Evolutionary conservation across 2,329 filamentous ascomycete genomes (phyloP), one percentile per base, ranked within the genome.

Genomic region (Raffaelea ambrosiae): DNA sequence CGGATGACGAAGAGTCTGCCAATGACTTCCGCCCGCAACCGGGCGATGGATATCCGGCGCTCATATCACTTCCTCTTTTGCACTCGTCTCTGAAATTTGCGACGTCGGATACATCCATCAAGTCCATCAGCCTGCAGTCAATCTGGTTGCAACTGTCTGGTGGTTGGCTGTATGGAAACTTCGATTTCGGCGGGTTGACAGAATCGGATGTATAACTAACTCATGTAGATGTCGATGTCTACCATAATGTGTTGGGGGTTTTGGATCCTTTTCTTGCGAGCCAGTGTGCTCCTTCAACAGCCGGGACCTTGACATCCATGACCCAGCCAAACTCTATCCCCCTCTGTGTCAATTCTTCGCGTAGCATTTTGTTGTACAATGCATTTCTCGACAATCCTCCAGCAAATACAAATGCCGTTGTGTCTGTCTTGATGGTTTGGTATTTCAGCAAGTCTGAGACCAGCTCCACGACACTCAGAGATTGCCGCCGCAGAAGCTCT

Each of bases 261-360:
- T 9, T 9, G 9, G 31, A 33, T 33, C 31, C 31, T 33, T 33
- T 33, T 33, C 31, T 33, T 33, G 29, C 42, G 2, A 44, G 31
- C 42, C 42, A 50, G 9, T 19, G 35, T 3, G 48, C 48, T 9
- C 44, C 48, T 16, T 50, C 48, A 2, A 47, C n/a, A 5, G 48
- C 48, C 3, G 48, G 48, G n/a, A n/a, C n/a, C n/a, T n/a, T n/a
- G n/a, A n/a, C n/a, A n/a, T n/a, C n/a, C n/a, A n/a, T n/a, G n/a
- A n/a, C n/a, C n/a, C n/a, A n/a, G n/a, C 13, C 5, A 11, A 50
- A 50, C 16, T 21, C 20, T 1, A 21, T n/a, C 2, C 38, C 26
- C 2, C 40, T 19, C 14, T 10, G 4, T 11, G 14, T 3, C 13
- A 50, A 16, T 19, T 47, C 29, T n/a, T 47, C 14, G 19, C 21